Conservation (phyloP, 1,139 yeast species). For the Debaryomycetaceae sp. region DNA sequence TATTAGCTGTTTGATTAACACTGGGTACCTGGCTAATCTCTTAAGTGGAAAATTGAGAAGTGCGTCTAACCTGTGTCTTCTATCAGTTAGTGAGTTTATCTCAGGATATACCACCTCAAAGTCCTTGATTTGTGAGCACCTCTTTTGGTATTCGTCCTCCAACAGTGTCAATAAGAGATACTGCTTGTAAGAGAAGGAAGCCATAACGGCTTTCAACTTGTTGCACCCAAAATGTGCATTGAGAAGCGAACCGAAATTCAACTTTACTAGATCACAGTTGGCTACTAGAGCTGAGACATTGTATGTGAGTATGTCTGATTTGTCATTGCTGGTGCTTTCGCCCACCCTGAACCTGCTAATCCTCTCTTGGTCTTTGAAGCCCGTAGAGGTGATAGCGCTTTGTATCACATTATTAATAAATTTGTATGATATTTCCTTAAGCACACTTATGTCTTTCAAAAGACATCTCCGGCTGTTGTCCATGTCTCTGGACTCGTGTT, state of each 20-base stretch:
- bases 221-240: constrained; percentile 4
- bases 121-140: neutral
- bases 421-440: constrained; percentile 6
- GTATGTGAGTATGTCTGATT: constrained; percentile 1
- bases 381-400: constrained; percentile 5
- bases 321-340: neutral
- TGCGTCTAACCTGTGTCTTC: constrained; percentile 12
- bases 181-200: constrained; percentile 6
- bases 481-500: constrained; percentile 12
- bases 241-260: constrained; percentile 14
- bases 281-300: constrained; percentile 5
- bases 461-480: constrained; percentile 5
- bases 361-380: constrained; percentile 5
- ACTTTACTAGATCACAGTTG: constrained; percentile 9
- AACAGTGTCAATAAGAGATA: constrained; percentile 3
- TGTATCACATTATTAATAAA: constrained; percentile 8
- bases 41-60: constrained; percentile 12
- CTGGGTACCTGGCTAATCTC: constrained; percentile 13
- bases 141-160: neutral
- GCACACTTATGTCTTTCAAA: neutral
- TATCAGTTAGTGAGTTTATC: constrained; percentile 3
- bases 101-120: constrained; percentile 1
- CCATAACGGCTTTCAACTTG: constrained; percentile 3
- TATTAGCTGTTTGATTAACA: constrained; percentile 11
- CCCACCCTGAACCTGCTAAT: constrained; percentile 2